phyloP scores from a whole-genome alignment of 805 yeast species.

The Barnettozyma sp. region DNA sequence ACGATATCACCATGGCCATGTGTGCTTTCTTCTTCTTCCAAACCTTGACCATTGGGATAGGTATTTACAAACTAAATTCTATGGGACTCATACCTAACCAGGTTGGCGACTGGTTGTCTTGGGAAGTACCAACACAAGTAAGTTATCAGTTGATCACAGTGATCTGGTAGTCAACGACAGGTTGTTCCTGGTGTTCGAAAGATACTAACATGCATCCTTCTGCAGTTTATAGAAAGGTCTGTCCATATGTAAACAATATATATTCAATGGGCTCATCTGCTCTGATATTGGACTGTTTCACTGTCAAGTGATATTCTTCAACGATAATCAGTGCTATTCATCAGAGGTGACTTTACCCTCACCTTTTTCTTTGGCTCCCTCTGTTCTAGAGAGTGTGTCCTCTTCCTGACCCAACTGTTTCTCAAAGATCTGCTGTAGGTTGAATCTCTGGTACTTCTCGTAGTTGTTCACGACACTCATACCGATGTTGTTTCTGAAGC shows the following conservation, averaged over 20 bases:
- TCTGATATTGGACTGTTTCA: too few relatives aligned
- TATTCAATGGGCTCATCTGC: too few relatives aligned
- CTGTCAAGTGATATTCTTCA: too few relatives aligned
- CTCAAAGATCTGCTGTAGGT: conserved; percentile 74
- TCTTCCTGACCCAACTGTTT: conserved; percentile 21
- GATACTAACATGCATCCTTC: conserved; percentile 8
- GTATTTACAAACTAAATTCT: conserved; percentile 73
- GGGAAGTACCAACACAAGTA: conserved; percentile 47
- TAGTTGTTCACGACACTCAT: conserved; percentile 72
- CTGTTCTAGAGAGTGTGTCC: conserved; percentile 7
- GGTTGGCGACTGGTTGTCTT: conserved; percentile 85
- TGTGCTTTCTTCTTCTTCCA: conserved; percentile 37
- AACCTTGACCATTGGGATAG: conserved; percentile 57
- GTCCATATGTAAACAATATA: conserved; percentile 3
- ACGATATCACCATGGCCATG: conserved; percentile 25
- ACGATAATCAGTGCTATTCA: too few relatives aligned
- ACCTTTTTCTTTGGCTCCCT: conserved; percentile 6
- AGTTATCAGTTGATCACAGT: neutral
- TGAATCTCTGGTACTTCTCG: conserved; percentile 57
- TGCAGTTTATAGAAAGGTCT: conserved; percentile 13
- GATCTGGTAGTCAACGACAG: too few relatives aligned
- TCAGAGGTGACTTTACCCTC: too few relatives aligned
- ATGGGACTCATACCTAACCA: conserved; percentile 92
- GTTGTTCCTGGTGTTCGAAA: too few relatives aligned
- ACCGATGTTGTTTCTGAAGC: conserved; percentile 85